Base-by-base conservation (phyloP, 2,329 filamentous ascomycete genomes). In the Aspergillus udagawae region DNA sequence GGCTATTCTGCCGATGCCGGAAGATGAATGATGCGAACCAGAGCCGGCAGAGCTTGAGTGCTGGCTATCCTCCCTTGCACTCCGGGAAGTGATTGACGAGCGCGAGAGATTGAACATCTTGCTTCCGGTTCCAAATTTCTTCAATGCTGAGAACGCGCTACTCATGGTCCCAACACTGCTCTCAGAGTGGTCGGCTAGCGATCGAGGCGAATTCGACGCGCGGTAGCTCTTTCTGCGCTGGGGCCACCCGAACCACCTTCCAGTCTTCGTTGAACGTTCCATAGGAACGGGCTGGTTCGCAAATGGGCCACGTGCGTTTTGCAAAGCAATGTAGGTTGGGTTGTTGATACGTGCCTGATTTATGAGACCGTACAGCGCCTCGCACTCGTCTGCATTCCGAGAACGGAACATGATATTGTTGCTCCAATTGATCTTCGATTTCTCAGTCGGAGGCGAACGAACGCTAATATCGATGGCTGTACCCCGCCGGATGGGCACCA, bases 381-480 rank as follows among this genome's bases (percentile, higher is more conserved):
- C 87, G 69, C 92, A 95, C 60, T 97, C 93, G 47, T 86, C 82
- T 2, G 86, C 82, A 49, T 84, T 90, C 45, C 87, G 81, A 50
- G 91, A 91, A 45, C 94, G 88, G 82, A 97, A 94, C 80, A 95
- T 93, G 77, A 96, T 90, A 70, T 95, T 94, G 66, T 86, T 87
- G 52, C 87, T 83, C 69, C 77, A 83, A 58, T 81, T 83, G 56
- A 96, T 82, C 65, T 85, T 84, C 4, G 89, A 92, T 60, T 89
- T 85, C 35, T 81, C 71, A 6, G 89, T 89, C 27, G 92, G 89
- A 1, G 91, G 91, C 6, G 93, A 97, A 51, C 92, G 89, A 62
- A 99, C 91, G 63, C 95, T 94, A 54, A 99, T 90, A 71, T 99
- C 94, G 32, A 99, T 84, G 3, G 90, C 90, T 23, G 92, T 99